Percentiles rank a stretch among this genome's conserved stretches.
phyloP scores from a whole-genome alignment of 108 stramenopile species.

The Pseudonitzschia delicatissima region DNA sequence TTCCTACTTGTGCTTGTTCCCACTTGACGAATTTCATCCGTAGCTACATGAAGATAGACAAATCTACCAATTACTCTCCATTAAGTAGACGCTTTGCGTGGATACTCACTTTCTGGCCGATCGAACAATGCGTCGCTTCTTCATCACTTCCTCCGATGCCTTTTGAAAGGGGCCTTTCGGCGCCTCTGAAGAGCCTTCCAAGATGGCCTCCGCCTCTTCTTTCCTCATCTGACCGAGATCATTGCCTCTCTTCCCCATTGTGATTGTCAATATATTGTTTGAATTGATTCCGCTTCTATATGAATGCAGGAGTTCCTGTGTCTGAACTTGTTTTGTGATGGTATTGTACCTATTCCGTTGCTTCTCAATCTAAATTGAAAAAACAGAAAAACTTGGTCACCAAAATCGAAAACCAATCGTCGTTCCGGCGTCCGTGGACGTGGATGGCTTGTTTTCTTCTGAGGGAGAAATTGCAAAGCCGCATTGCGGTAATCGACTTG shows the following conservation, averaged over 20 bases:
- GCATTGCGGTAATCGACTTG: too few relatives aligned
- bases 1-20: too few relatives aligned
- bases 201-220: not conserved
- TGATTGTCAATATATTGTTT: not conserved
- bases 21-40: too few relatives aligned
- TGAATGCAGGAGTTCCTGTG: not conserved
- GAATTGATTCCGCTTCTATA: not conserved
- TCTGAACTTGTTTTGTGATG: not conserved
- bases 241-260: slow-evolving; percentile 2
- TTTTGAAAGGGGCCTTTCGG: slow-evolving; percentile 5
- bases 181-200: not conserved
- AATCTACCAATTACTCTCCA: too few relatives aligned
- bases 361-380: not conserved
- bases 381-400: not conserved
- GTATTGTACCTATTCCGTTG: not conserved
- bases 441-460: too few relatives aligned
- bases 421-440: too few relatives aligned
- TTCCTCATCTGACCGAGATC: not conserved
- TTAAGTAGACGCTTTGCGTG: too few relatives aligned
- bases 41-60: too few relatives aligned
- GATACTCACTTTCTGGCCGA: not conserved
- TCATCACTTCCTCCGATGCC: slow-evolving; percentile 6
- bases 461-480: too few relatives aligned
- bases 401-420: not conserved
- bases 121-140: slow-evolving; percentile 2